Conservation (phyloP, 2,329 filamentous ascomycete species). For the Cercospora sp. region DNA sequence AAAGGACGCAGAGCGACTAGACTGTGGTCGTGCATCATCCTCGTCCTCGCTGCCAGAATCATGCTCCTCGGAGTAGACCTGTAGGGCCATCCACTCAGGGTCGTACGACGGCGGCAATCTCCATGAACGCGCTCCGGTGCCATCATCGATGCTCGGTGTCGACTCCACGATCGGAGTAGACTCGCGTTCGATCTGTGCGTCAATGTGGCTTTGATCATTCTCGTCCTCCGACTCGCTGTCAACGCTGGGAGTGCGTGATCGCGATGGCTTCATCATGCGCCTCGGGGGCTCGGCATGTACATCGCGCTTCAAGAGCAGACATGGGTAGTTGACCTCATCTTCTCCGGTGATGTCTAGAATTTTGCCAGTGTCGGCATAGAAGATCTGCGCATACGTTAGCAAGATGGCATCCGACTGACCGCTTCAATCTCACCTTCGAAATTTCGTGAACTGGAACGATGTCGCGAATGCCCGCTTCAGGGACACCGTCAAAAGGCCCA, state of each 20-base stretch:
- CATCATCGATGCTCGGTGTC: background rate
- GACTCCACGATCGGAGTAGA: conserved; percentile 32
- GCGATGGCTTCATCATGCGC: conserved; percentile 53
- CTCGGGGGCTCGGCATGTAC: conserved; percentile 62
- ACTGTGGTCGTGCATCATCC: conserved; percentile 16
- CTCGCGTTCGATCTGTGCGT: conserved; percentile 48
- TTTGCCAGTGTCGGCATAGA: conserved; percentile 87
- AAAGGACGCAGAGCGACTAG: conserved; percentile 36
- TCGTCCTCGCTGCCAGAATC: conserved; percentile 52
- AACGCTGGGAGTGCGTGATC: conserved; percentile 14
- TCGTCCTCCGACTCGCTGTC: conserved; percentile 16
- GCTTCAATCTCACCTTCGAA: conserved; percentile 56
- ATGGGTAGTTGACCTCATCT: conserved; percentile 68
- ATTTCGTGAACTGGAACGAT: conserved; percentile 71
- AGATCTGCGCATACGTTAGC: conserved; percentile 55
- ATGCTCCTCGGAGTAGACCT: conserved; percentile 71
- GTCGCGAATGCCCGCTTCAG: conserved; percentile 64
- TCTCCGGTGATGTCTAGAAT: conserved; percentile 79
- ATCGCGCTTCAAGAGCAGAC: conserved; percentile 74
- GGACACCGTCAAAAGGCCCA: conserved; percentile 61
- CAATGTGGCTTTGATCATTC: conserved; percentile 48
- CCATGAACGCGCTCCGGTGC: background rate
- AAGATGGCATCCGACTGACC: background rate
- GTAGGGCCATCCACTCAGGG: conserved; percentile 86
- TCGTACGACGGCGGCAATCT: conserved; percentile 63